Base-by-base conservation (phyloP, 768 basidiomycete genomes). In the Lactarius quietus region DNA sequence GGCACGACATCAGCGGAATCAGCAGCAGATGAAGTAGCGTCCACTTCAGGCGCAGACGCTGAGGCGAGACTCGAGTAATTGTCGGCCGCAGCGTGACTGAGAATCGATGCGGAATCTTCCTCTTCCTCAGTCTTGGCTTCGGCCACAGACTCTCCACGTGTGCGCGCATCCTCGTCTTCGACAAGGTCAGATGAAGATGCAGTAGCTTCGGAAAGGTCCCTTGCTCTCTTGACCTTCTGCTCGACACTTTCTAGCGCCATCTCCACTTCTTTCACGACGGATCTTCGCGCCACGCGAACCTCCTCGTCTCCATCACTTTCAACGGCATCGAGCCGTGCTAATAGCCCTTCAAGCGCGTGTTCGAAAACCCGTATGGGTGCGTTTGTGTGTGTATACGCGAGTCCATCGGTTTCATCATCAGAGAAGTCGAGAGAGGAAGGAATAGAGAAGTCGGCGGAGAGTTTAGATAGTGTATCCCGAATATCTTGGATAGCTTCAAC, bases 261-360 rank as follows among this genome's bases (percentile, higher is more conserved):
- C 76, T 92, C 90, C 20, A 92, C 83, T 54, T 71, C 72, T 68
- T 79, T 77, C 53, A 88, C 89, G 2, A 86, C 76, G 4, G 74
- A 72, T 69, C 84, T 79, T 58, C 91, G 75, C 65, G 70, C 74
- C 35, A 77, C 76, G 55, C 90, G 76, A 8, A 93, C 81, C 0
- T 73, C 75, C 67, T 74, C 74, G 57, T 84, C 80, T 0, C 89
- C 89, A 68, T 80, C 81, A 68, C 85, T 88, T 69, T 89, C 84
- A 26, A 92, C 81, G 0, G 81, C 84, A 69, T 92, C 90, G 14
- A 92, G 82, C 67, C 80, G 80, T 54, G 82, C 79, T n/a, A 92
- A 78, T 15, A 92, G 74, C 45, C 83, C 83, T 62, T 82, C 82
- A 38, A 92, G 79, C 53, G 80, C 77, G 69, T 91, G 84, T n/a